Evolutionary conservation across 371 early-diverging fungal genomes (phyloP).

Genomic region (Thermomucor indicae-seudaticae): DNA sequence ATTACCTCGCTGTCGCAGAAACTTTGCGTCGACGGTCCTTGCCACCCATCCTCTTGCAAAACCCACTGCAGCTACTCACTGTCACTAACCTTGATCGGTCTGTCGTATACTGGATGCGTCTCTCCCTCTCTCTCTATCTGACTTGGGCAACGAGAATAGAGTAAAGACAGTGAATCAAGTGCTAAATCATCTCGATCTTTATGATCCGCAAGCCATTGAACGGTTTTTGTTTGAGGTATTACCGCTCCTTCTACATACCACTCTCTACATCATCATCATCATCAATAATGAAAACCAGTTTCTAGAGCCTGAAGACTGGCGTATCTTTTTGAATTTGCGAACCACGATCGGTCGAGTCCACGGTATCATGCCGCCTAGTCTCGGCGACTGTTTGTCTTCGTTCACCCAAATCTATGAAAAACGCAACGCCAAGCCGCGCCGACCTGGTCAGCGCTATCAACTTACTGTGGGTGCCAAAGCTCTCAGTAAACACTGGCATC

Average conservation of each 20-base stretch:
- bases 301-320: constrained; percentile 15
- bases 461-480: constrained; percentile 40
- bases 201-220: background rate
- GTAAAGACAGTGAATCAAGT: too few relatives aligned
- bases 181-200: too few relatives aligned
- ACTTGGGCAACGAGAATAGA: too few relatives aligned
- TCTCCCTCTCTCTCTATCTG: too few relatives aligned
- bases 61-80: too few relatives aligned
- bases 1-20: too few relatives aligned
- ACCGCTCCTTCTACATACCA: background rate
- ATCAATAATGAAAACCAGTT: background rate
- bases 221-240: constrained; percentile 6
- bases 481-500: constrained; percentile 40
- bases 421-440: constrained; percentile 5
- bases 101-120: too few relatives aligned
- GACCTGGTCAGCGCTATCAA: constrained; percentile 8
- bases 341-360: constrained; percentile 18
- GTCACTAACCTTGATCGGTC: too few relatives aligned
- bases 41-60: too few relatives aligned
- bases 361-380: constrained; percentile 18
- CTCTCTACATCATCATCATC: background rate
- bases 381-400: constrained; percentile 14
- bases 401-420: constrained; percentile 14
- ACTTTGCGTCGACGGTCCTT: too few relatives aligned
- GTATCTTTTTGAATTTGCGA: constrained; percentile 15